Percentiles rank a stretch among this genome's conserved stretches.
These are phyloP conservation scores for Saccharomyces uvarum DNA, from an alignment of 1,139 yeast species.

Conservation along the genomic window DNA sequence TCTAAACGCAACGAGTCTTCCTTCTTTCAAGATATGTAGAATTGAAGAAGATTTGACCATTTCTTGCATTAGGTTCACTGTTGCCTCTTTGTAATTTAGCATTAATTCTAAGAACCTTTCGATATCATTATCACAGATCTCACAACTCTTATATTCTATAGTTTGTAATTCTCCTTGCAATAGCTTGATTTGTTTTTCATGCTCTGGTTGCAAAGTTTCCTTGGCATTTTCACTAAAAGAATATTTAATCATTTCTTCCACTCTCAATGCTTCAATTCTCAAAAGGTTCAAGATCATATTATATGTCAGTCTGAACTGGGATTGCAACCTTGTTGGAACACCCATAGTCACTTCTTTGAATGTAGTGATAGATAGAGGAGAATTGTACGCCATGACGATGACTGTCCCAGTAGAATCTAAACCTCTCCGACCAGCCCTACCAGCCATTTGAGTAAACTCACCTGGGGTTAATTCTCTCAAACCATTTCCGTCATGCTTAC, in stretches of 20 bases:
- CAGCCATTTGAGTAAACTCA: slow-evolving; percentile 98
- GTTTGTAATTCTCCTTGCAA: slow-evolving; percentile 43
- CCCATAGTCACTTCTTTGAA: slow-evolving; percentile 81
- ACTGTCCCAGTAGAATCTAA: slow-evolving; percentile 90
- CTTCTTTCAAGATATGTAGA: slow-evolving; percentile 44
- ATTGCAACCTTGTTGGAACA: slow-evolving; percentile 76
- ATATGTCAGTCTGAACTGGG: slow-evolving; percentile 90
- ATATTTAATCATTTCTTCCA: slow-evolving; percentile 95
- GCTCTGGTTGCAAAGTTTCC: slow-evolving; percentile 81
- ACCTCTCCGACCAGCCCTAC: slow-evolving; percentile 98
- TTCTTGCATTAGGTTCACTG: slow-evolving; percentile 42
- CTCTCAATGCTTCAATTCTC: slow-evolving; percentile 87
- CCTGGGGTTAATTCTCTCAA: slow-evolving; percentile 85
- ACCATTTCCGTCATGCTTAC: slow-evolving; percentile 84
- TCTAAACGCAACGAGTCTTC: slow-evolving; percentile 55
- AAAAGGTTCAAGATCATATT: slow-evolving; percentile 88
- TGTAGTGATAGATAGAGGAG: slow-evolving; percentile 51
- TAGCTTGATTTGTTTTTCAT: slow-evolving; percentile 54
- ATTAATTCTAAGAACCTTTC: slow-evolving; percentile 42
- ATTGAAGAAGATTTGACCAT: slow-evolving; percentile 42
- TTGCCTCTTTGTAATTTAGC: slow-evolving; percentile 39
- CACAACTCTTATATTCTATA: slow-evolving; percentile 36
- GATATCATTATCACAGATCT: slow-evolving; percentile 36
- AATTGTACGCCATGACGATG: slow-evolving; percentile 80
- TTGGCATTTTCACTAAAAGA: slow-evolving; percentile 89